Conservation (phyloP, 148 eudicot genomes). For the Vaccinium darrowii region DNA sequence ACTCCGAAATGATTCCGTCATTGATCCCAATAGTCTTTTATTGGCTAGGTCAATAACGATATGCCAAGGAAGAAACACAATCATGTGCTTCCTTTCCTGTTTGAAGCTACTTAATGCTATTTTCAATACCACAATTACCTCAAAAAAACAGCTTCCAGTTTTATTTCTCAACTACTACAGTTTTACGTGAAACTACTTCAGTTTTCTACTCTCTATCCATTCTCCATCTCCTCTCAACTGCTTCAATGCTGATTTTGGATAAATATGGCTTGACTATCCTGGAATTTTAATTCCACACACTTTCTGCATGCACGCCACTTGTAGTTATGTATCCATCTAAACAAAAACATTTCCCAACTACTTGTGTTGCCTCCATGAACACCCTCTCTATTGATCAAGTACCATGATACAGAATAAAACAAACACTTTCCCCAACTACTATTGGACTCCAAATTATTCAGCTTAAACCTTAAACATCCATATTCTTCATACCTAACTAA, state of each 20-base stretch:
- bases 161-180: neutral
- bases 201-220: neutral
- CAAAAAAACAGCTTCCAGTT: neutral
- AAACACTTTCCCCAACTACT: neutral
- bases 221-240: neutral
- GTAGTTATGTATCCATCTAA: neutral
- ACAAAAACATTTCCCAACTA: neutral
- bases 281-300: neutral
- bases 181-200: neutral
- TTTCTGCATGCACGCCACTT: neutral
- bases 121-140: neutral
- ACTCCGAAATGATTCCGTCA: neutral
- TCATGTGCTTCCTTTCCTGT: neutral
- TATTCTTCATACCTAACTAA: neutral
- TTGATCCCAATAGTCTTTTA: neutral
- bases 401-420: neutral
- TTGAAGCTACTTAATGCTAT: neutral
- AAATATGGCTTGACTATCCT: neutral
- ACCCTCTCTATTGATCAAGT: neutral
- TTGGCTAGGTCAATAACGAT: neutral
- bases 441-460: neutral
- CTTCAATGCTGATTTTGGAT: neutral
- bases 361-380: neutral
- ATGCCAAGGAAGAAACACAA: neutral
- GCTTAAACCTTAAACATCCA: neutral